Percentiles rank a stretch among this genome's conserved stretches.
Evolutionary conservation across 2,329 filamentous ascomycete species (phyloP).

Genomic region (Hirsutella rhossiliensis): DNA sequence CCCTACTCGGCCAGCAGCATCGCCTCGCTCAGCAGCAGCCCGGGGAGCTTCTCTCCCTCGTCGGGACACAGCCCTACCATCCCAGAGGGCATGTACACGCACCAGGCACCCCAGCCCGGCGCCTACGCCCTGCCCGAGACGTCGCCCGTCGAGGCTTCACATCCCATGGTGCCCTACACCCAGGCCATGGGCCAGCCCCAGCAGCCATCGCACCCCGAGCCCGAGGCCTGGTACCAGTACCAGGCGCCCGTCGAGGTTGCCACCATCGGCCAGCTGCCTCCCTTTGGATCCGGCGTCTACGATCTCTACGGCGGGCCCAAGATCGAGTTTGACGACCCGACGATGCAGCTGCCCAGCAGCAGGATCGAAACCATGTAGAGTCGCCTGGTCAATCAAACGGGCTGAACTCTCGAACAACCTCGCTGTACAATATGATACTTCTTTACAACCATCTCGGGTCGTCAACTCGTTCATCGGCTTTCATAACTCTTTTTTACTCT

Average conservation of each 20-base stretch:
- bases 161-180: constrained; percentile 30
- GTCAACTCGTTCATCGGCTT: too few relatives aligned
- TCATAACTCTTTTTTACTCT: neutral
- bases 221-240: constrained; percentile 45
- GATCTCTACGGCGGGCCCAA: constrained; percentile 40
- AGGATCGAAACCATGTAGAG: constrained; percentile 42
- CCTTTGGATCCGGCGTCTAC: constrained; percentile 36
- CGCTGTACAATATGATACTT: neutral
- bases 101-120: constrained; percentile 34
- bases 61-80: constrained; percentile 41
- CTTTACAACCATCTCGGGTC: neutral
- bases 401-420: too few relatives aligned
- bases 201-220: constrained; percentile 15
- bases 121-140: constrained; percentile 35
- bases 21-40: constrained; percentile 45
- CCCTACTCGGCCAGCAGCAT: constrained; percentile 35
- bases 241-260: constrained; percentile 45
- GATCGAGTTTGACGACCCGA: constrained; percentile 44
- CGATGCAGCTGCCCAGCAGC: constrained; percentile 47
- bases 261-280: constrained; percentile 38
- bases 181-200: constrained; percentile 24
- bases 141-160: constrained; percentile 33
- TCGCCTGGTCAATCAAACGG: neutral
- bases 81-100: constrained; percentile 45
- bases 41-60: constrained; percentile 43